A percentile compares a stretch with the other conserved stretches of the same genome.
Evolutionary conservation across 495 filamentous ascomycete genomes (phyloP).

Genomic region (Aspergillus panamensis): DNA sequence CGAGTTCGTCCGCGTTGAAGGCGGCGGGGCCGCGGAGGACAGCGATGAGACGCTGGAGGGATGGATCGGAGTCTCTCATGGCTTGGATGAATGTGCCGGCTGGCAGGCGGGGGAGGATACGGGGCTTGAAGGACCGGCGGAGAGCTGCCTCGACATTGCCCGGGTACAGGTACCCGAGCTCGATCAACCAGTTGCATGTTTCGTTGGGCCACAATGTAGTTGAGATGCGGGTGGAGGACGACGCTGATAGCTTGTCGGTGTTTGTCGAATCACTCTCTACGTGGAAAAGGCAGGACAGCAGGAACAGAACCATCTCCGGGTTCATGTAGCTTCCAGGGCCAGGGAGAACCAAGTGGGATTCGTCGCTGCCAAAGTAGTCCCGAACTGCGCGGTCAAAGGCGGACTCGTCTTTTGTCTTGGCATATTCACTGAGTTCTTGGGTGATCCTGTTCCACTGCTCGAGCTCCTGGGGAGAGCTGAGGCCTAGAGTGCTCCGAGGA

Average conservation of each 20-base stretch:
- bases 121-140: conserved; percentile 51
- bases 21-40: conserved; percentile 45
- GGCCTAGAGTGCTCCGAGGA: conserved; percentile 28
- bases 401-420: conserved; percentile 24
- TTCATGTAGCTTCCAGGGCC: conserved; percentile 33
- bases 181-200: conserved; percentile 58
- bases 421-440: conserved; percentile 27
- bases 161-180: conserved; percentile 57
- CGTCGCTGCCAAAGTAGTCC: conserved; percentile 31
- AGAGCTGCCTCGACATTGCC: conserved; percentile 56
- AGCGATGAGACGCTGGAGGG: conserved; percentile 54
- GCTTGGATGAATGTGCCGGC: conserved; percentile 57
- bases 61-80: conserved; percentile 57
- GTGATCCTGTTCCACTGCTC: conserved; percentile 38
- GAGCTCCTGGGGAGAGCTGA: conserved; percentile 34
- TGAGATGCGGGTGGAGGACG: conserved; percentile 37
- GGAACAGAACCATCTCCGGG: conserved; percentile 44
- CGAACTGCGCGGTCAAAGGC: conserved; percentile 42
- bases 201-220: conserved; percentile 49
- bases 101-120: conserved; percentile 42
- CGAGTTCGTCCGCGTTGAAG: conserved; percentile 46
- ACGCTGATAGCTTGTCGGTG: conserved; percentile 23
- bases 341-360: conserved; percentile 24
- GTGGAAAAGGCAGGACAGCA: conserved; percentile 54
- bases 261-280: conserved; percentile 24